Base-by-base conservation (phyloP, 768 basidiomycete genomes). In the Leccinum truebloodii region DNA sequence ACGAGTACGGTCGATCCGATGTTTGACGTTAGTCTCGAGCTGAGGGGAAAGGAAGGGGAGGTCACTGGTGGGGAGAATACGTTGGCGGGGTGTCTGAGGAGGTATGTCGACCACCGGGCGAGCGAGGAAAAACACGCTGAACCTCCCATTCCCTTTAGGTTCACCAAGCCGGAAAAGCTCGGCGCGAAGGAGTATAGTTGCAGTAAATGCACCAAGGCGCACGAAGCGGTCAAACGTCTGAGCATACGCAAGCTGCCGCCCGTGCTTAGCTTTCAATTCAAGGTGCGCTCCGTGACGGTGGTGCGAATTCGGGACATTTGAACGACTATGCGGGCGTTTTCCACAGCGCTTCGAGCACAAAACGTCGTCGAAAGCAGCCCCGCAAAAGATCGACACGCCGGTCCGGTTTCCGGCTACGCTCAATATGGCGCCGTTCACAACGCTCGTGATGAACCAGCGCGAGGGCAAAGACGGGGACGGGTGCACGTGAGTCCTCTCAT, bases 221-320 rank as follows among this genome's bases (percentile, higher is more conserved):
- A 92, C 83, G 87, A 89, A 65, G 91, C 90, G 1, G 92, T 85
- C 64, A 94, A 95, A 70, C 86, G 92, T 7, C 78, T 98, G 54
- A 92, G 89, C 65, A 87, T 98, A 65, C 85, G 83, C 54, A 89
- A 87, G 65, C 79, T 98, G 8, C 95, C 96, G 0, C 89, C 92
- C 0, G 94, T 96, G 1, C 77, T 98, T 52, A 92, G 90, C 65
- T 92, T 98, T 67, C 96, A 98, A 71, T 89, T 98, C 79, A 98
- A 98, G 83, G 95, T 57, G 12, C 13, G 60, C 3, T 26, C 13
- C 41, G 10, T 32, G 32, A 12, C 18, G 39, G 39, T 41, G 39
- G 37, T 39, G 3, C 18, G 39, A 8, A 39, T 39, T 18, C 3
- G 8, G 39, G 39, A 39, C 8, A 6, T 5, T 18, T 54, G 7